phyloP scores from a whole-genome alignment of 164 flowering plant species.

The Chimonanthus salicifolius region DNA sequence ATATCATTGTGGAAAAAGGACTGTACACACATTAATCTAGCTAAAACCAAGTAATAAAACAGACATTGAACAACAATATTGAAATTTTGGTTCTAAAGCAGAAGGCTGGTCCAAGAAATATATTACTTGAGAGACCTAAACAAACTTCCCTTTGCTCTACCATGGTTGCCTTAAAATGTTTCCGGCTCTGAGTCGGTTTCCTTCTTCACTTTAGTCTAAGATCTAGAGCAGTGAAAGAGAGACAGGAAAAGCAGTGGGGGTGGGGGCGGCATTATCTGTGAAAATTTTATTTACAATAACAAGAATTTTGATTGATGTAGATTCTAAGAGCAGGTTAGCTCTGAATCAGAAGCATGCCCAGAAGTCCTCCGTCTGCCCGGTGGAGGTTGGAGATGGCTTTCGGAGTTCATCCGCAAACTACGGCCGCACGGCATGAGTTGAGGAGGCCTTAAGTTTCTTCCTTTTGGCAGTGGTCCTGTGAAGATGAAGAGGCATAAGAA shows the following conservation, averaged over 20 bases:
- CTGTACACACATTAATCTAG: not conserved
- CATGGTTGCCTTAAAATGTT: not conserved
- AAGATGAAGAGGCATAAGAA: not conserved
- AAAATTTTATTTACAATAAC: not conserved
- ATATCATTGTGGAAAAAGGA: no score
- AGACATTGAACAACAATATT: no score
- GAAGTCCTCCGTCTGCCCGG: constrained; percentile 32
- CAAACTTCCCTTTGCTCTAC: not conserved
- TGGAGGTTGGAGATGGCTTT: constrained; percentile 26
- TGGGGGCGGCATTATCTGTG: not conserved
- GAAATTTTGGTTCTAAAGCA: not conserved
- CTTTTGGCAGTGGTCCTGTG: constrained; percentile 38
- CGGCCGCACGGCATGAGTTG: constrained; percentile 33
- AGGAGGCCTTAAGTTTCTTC: constrained; percentile 52
- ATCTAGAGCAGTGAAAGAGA: not conserved
- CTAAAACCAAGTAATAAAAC: not conserved
- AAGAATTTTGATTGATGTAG: not conserved
- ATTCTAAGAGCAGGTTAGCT: constrained; percentile 36
- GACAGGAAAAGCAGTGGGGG: not conserved
- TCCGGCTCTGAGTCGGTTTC: not conserved
- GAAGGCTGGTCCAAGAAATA: not conserved
- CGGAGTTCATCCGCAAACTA: constrained; percentile 37
- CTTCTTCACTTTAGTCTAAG: not conserved
- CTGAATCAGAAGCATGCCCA: constrained; percentile 62
- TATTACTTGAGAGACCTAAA: not conserved